Evolutionary conservation across 139 green algal species (phyloP).

Genomic region (Asterochloris sp.): DNA sequence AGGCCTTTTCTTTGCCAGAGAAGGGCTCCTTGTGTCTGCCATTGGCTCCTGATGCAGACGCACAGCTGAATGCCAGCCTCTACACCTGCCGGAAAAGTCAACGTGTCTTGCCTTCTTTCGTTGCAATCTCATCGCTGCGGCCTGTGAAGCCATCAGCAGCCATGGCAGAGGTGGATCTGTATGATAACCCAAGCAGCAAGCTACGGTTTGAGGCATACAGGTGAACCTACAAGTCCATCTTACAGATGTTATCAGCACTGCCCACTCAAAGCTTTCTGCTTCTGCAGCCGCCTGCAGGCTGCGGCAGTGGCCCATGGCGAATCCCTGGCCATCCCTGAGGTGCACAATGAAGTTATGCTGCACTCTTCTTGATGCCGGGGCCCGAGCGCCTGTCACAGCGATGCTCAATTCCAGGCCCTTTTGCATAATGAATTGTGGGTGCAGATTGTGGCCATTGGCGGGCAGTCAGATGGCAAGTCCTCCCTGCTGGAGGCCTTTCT

Average conservation of each 20-base stretch:
- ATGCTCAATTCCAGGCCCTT: background rate
- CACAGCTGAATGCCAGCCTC: too few relatives aligned
- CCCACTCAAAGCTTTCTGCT: background rate
- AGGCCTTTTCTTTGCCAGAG: too few relatives aligned
- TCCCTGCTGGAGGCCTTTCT: conserved; percentile 89
- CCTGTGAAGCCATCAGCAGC: background rate
- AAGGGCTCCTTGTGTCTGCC: too few relatives aligned
- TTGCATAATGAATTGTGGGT: too few relatives aligned
- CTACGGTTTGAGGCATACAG: conserved; percentile 77
- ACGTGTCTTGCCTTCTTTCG: too few relatives aligned
- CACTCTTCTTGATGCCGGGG: too few relatives aligned
- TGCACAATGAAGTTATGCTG: conserved; percentile 18
- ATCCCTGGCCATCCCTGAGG: conserved; percentile 85
- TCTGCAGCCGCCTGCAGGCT: conserved; percentile 52
- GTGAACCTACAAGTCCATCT: conserved; percentile 11
- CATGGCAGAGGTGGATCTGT: conserved; percentile 42
- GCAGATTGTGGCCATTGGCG: conserved; percentile 11
- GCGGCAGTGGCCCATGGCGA: conserved; percentile 69
- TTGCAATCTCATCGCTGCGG: too few relatives aligned
- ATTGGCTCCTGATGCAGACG: too few relatives aligned
- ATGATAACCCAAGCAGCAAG: conserved; percentile 52
- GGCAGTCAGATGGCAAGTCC: conserved; percentile 87
- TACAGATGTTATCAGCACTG: background rate
- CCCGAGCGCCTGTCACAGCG: too few relatives aligned
- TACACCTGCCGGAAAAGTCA: too few relatives aligned